Evolutionary conservation across 768 basidiomycete genomes (phyloP).

Genomic region (Russula brevipes): DNA sequence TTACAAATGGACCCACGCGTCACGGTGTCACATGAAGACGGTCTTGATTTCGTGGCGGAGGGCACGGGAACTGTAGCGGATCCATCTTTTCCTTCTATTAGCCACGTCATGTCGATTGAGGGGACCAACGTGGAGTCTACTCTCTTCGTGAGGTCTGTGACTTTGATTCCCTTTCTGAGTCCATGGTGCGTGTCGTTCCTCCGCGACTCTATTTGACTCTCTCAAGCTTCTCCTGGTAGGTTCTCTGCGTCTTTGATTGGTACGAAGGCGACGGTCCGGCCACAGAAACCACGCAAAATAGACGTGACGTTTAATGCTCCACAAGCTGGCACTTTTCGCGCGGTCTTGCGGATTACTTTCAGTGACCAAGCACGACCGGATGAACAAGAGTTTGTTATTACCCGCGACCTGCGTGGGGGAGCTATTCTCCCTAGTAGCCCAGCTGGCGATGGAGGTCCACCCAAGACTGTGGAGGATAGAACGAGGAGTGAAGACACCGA

Average conservation of each 20-base stretch:
- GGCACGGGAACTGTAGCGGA: background rate
- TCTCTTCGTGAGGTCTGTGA: background rate
- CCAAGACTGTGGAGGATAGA: background rate
- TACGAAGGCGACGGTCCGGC: background rate
- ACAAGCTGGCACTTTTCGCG: background rate
- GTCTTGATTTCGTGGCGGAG: slow-evolving; percentile 5
- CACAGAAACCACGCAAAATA: background rate
- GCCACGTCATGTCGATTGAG: background rate
- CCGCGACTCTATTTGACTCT: background rate
- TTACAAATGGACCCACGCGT: background rate
- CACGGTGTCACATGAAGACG: slow-evolving; percentile 7
- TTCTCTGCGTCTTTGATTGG: background rate
- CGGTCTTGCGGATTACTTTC: slow-evolving; percentile 1
- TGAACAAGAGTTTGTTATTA: slow-evolving; percentile 1
- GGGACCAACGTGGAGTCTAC: background rate
- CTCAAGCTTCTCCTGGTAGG: background rate
- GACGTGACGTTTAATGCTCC: slow-evolving; percentile 7
- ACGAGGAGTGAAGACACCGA: background rate
- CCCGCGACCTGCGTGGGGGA: slow-evolving; percentile 3
- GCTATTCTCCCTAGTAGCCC: background rate
- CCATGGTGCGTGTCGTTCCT: slow-evolving; percentile 2
- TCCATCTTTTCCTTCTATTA: background rate
- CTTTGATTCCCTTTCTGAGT: background rate
- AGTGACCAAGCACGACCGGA: background rate
- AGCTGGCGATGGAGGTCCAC: background rate